Base-by-base conservation (phyloP, 306 rosid species). In the Crataegus laevigata region DNA sequence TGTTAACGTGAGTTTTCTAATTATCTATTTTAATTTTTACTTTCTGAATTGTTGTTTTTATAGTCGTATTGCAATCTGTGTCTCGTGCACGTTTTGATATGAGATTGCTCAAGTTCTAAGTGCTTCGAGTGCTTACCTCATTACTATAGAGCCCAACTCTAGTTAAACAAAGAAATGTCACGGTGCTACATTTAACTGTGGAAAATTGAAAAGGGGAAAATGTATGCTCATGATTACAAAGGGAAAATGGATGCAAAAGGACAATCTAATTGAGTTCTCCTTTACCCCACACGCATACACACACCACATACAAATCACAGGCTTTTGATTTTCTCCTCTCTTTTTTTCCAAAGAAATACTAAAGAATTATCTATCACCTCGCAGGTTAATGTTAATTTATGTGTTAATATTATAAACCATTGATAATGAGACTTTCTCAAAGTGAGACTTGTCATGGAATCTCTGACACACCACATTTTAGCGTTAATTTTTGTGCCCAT, bases 211-310 rank as follows among this genome's bases (percentile, higher is more conserved):
- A 75, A 68, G 26, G 69, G 21, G 0, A 26, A 66, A 66, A 78
- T 81, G 70, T 43, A 2, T 61, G 28, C 75, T 73, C 87, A 91
- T 91, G 81, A 91, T 91, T 89, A 87, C 93, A 79, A 76, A 82
- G 85, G 92, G 85, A 87, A 92, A 80, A 79, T 83, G 80, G 83
- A 78, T 78, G 73, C 83, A 91, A 89, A 89, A 80, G 85, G 88
- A 88, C 92, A 88, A 87, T 84, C 80, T 42, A 85, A 84, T 89
- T 70, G 88, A 85, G 83, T 12, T 72, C 55, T 62, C 75, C 84
- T 76, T 90, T 87, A 77, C 91, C 98, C 98, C 93, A 89, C 93
- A 78, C 72, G 60, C 87, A 77, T 52, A 73, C 84, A 80, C 84
- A 47, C 79, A 74, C 71, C 85, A 79, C 84, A 80, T 78, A 83